These are phyloP conservation scores for Cenchrus purpureus DNA, from an alignment of 176 grass and related monocot genomes.

Conservation along the genomic window DNA sequence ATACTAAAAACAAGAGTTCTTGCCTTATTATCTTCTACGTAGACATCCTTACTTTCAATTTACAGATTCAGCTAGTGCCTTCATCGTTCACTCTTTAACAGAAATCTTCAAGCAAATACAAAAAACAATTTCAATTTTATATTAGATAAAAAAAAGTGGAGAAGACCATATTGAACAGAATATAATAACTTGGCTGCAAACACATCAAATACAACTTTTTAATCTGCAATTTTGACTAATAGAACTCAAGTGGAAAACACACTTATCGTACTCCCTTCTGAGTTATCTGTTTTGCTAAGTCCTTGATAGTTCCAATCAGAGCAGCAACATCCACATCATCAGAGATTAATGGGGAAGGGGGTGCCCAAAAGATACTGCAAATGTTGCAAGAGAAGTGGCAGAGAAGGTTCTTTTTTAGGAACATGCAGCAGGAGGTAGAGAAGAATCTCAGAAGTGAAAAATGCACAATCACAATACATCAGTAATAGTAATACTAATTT, in stretches of 20 bases:
- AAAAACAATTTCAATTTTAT: not conserved
- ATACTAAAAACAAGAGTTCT: no score
- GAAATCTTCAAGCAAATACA: conserved; percentile 86
- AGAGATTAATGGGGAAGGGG: conserved; percentile 60
- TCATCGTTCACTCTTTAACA: no score
- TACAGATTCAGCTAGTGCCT: no score
- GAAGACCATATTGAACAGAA: conserved; percentile 16
- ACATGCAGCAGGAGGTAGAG: not conserved
- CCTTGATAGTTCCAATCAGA: conserved; percentile 79
- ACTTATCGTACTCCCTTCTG: conserved; percentile 96
- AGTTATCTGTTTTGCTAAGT: conserved; percentile 93
- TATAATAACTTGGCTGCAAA: conserved; percentile 5
- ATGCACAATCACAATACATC: conserved; percentile 13
- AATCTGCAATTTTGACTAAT: conserved; percentile 6
- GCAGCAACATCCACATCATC: conserved; percentile 83
- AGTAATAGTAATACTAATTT: not conserved
- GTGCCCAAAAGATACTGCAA: conserved; percentile 72
- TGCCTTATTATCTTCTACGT: no score
- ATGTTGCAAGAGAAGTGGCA: conserved; percentile 42
- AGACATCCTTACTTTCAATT: no score
- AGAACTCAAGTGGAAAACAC: conserved; percentile 32
- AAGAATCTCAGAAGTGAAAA: conserved; percentile 36
- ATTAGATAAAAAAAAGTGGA: conserved; percentile 28
- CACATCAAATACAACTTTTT: not conserved
- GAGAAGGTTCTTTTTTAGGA: not conserved